phyloP scores from a whole-genome alignment of 495 filamentous ascomycete genomes.

The Hyaloscypha finlandica region DNA sequence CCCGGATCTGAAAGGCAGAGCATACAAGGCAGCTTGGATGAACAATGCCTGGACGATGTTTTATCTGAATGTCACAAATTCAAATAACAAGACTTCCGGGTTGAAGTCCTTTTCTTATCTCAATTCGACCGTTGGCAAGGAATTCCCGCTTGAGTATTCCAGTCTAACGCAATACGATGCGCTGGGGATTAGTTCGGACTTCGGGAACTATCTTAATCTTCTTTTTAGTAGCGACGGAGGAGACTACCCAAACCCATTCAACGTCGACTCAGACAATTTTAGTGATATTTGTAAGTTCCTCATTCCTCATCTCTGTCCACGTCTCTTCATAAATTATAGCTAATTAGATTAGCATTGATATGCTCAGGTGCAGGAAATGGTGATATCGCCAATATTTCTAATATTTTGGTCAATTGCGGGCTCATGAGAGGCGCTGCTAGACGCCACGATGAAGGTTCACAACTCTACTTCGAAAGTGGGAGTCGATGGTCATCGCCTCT shows the following conservation, averaged over 20 bases:
- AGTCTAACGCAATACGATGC: background rate
- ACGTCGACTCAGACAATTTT: conserved; percentile 37
- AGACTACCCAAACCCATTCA: background rate
- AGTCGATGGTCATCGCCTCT: conserved; percentile 42
- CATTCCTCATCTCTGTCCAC: too few species aligned
- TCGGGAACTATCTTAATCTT: conserved; percentile 9
- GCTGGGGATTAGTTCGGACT: background rate
- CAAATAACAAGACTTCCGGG: background rate
- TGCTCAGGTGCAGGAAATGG: conserved; percentile 33
- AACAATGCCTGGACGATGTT: conserved; percentile 34
- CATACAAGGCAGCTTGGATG: conserved; percentile 47
- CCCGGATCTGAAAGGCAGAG: conserved; percentile 36
- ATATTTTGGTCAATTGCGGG: conserved; percentile 41
- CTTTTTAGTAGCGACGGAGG: background rate
- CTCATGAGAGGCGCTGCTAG: conserved; percentile 40
- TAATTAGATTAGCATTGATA: conserved; percentile 28
- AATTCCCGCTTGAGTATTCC: conserved; percentile 19
- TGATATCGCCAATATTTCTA: conserved; percentile 43
- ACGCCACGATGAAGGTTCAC: conserved; percentile 32
- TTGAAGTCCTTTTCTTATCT: conserved; percentile 36
- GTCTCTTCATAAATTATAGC: too few species aligned
- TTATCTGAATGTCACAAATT: conserved; percentile 19
- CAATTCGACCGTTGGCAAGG: conserved; percentile 36
- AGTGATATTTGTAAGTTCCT: conserved; percentile 33
- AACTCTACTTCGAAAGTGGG: conserved; percentile 36